Evolutionary conservation across 78 protist species (phyloP), one percentile per base, ranked within the genome.

Genomic region (Protostelium mycophagum): DNA sequence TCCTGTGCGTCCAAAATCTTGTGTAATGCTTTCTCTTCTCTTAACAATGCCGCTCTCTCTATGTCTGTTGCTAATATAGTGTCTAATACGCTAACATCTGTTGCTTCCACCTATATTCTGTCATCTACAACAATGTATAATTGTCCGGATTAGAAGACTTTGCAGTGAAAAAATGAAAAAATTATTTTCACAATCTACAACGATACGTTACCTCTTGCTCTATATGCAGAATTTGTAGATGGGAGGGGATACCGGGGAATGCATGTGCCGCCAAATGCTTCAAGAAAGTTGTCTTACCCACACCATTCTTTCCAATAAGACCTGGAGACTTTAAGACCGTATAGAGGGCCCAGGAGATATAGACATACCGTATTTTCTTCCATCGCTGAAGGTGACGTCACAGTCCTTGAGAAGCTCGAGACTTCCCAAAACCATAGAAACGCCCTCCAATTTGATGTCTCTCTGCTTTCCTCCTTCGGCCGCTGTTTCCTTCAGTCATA

Each of bases 161-260:
- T 36, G 86, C 63, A 36, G 86, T 25, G 63, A 95, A 93, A 89
- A 96, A 89, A 51, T 91, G n/a, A n/a, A n/a, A n/a, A n/a, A n/a
- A n/a, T n/a, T n/a, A n/a, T n/a, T n/a, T n/a, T n/a, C n/a, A n/a
- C n/a, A n/a, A n/a, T n/a, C n/a, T n/a, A n/a, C n/a, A n/a, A n/a
- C n/a, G n/a, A n/a, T n/a, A n/a, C n/a, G 35, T 37, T 0, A 95
- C 95, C 88, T 97, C 99, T 84, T 98, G 99, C 73, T 96, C 97
- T 37, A 98, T 96, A 83, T 96, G 97, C 34, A 95, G 96, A 28
- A 97, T 89, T 28, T 95, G 51, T 28, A 98, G 38, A 88, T 63
- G 83, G 73, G 86, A 63, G 0, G 96, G 94, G 85, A 97, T 92
- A 16, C 37, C 95, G 28, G 87, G 34, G 23, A 93, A 38, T 63